Conservation (phyloP, 768 basidiomycete genomes). For the Tricholoma sp. region DNA sequence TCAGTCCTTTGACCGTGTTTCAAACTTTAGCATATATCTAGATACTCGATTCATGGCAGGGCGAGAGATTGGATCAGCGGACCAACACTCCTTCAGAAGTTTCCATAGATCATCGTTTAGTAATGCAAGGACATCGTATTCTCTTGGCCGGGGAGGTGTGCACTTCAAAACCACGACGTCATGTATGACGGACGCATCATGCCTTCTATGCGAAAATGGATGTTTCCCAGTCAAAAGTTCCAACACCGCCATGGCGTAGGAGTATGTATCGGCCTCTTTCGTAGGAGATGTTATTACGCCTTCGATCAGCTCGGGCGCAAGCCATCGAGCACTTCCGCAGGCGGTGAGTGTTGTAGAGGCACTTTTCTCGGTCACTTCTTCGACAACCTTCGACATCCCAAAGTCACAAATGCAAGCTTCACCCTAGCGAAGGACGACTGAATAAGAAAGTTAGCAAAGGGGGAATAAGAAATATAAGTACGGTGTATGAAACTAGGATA, state of each 20-base stretch:
- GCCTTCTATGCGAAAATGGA: conserved; percentile 46
- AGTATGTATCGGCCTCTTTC: conserved; percentile 48
- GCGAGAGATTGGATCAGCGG: conserved; percentile 27
- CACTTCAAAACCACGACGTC: conserved; percentile 33
- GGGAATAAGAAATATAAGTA: conserved; percentile 15
- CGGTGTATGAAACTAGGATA: conserved; percentile 50
- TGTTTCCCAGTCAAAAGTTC: conserved; percentile 50
- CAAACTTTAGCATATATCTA: conserved; percentile 17
- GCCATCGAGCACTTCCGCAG: conserved; percentile 51
- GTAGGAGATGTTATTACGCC: conserved; percentile 38
- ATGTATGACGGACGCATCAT: conserved; percentile 46
- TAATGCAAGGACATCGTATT: conserved; percentile 26
- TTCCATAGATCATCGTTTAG: conserved; percentile 46
- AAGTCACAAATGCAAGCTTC: conserved; percentile 59
- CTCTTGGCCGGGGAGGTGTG: conserved; percentile 39
- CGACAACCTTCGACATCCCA: conserved; percentile 57
- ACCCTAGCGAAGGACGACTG: conserved; percentile 27
- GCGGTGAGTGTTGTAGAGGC: conserved; percentile 43
- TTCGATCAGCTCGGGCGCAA: conserved; percentile 54
- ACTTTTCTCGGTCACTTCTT: conserved; percentile 47
- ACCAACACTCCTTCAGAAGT: conserved; percentile 45
- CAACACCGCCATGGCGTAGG: conserved; percentile 56
- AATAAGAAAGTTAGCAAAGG: not conserved
- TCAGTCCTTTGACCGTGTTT: no score
- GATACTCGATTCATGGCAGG: conserved; percentile 38